Conservation (phyloP, 2,329 filamentous ascomycete genomes). For the Falciphora oryzae region DNA sequence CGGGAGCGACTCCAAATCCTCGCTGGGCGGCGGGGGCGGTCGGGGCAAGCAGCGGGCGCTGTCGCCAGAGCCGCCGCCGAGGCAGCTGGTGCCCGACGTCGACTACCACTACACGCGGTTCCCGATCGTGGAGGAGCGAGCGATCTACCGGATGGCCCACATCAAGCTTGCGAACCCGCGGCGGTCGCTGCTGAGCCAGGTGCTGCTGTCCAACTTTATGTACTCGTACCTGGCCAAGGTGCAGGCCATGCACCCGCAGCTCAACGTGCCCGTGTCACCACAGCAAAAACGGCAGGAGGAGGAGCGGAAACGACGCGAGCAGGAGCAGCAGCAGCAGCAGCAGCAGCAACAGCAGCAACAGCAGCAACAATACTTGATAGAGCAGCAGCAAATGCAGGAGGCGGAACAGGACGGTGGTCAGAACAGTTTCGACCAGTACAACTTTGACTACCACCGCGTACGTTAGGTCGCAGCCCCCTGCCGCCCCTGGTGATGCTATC, state of each 20-base stretch:
- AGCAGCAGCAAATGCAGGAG: constrained; percentile 16
- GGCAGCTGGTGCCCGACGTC: constrained; percentile 73
- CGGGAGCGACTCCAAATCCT: constrained; percentile 32
- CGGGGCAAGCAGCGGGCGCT: constrained; percentile 68
- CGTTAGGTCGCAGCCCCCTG: constrained; percentile 13
- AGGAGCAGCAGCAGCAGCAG: constrained; percentile 36
- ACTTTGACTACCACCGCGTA: constrained; percentile 32
- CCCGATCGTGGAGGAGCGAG: constrained; percentile 88
- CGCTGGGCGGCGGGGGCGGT: constrained; percentile 34
- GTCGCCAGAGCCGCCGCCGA: constrained; percentile 71
- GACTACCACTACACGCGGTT: constrained; percentile 97
- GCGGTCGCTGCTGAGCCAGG: constrained; percentile 86
- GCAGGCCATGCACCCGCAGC: constrained; percentile 96
- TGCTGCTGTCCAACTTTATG: constrained; percentile 98
- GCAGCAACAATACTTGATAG: constrained; percentile 20
- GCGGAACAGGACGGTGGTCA: constrained; percentile 19
- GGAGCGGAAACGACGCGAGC: constrained; percentile 43
- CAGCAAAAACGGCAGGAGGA: constrained; percentile 38
- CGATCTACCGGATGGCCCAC: constrained; percentile 97
- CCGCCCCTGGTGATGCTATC: neutral
- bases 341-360: constrained; percentile 34
- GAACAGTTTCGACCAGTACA: constrained; percentile 22
- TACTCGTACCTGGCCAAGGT: constrained; percentile 98
- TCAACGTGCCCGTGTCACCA: constrained; percentile 80
- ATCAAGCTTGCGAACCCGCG: constrained; percentile 98